phyloP scores from a whole-genome alignment of 2,329 filamentous ascomycete genomes.

The Colletotrichum eremochloae region DNA sequence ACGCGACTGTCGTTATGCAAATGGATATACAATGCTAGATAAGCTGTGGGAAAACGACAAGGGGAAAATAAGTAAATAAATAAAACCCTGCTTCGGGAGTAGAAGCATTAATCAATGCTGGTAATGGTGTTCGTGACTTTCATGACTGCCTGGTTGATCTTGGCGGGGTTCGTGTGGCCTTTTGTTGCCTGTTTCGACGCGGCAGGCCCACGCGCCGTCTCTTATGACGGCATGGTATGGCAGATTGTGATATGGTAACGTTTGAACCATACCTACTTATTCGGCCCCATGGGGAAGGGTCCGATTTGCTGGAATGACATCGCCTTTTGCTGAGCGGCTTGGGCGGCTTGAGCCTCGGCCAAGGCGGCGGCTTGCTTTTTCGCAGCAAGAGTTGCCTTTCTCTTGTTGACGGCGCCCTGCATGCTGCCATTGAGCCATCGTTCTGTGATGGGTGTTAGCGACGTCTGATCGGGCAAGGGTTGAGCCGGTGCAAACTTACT shows the following conservation, averaged over 20 bases:
- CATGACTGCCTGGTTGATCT: conserved; percentile 1
- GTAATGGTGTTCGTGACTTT: conserved; percentile 18
- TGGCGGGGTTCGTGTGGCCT: background rate
- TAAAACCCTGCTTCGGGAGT: conserved; percentile 1
- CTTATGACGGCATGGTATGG: background rate
- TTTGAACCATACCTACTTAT: background rate
- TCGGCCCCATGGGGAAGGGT: conserved; percentile 10
- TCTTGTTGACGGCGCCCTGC: conserved; percentile 71
- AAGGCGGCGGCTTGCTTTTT: conserved; percentile 64
- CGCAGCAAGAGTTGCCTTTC: conserved; percentile 70
- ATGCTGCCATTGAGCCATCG: conserved; percentile 73
- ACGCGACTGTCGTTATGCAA: conserved; percentile 34
- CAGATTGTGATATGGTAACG: background rate
- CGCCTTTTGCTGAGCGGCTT: conserved; percentile 21
- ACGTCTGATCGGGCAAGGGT: background rate
- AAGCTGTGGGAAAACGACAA: background rate
- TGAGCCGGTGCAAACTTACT: conserved; percentile 57
- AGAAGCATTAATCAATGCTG: conserved; percentile 30
- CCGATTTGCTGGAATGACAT: conserved; percentile 20
- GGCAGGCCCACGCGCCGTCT: background rate
- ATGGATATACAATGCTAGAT: conserved; percentile 35
- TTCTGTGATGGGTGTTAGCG: conserved; percentile 55
- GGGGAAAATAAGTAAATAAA: background rate
- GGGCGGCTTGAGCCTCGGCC: conserved; percentile 20
- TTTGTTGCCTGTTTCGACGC: background rate